Evolutionary conservation across 257 asterid species (phyloP).

Genomic region (Solanum okadae): DNA sequence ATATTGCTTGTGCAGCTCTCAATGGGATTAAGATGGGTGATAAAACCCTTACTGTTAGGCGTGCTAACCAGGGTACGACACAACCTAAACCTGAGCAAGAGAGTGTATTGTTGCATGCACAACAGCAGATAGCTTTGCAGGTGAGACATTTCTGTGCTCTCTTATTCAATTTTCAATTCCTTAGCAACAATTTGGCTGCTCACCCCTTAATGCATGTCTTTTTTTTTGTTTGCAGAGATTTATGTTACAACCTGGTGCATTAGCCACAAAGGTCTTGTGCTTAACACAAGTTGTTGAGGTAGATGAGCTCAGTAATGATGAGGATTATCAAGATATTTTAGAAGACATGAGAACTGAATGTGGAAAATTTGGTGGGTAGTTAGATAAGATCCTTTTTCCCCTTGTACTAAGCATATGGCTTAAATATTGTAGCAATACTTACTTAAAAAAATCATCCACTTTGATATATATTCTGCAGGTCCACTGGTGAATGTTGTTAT

Average conservation of each 20-base stretch:
- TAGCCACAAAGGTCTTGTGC: conserved; percentile 80
- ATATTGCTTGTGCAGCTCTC: conserved; percentile 96
- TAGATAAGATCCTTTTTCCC: background rate
- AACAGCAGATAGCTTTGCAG: conserved; percentile 91
- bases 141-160: conserved; percentile 15
- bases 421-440: conserved; percentile 9
- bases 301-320: conserved; percentile 69
- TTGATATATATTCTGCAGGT: conserved; percentile 37
- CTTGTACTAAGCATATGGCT: background rate
- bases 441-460: background rate
- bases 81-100: conserved; percentile 96
- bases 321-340: conserved; percentile 73
- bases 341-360: conserved; percentile 91
- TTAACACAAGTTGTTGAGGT: conserved; percentile 55
- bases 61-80: conserved; percentile 81
- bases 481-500: conserved; percentile 61
- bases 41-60: conserved; percentile 90
- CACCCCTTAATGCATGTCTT: background rate
- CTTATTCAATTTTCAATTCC: background rate
- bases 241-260: conserved; percentile 46
- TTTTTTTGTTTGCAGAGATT: conserved; percentile 47
- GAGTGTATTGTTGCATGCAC: conserved; percentile 76
- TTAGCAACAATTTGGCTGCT: background rate
- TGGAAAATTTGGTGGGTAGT: conserved; percentile 46
- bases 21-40: conserved; percentile 98